These are phyloP conservation scores for Aspergillus latus DNA, from an alignment of 2,329 filamentous ascomycete genomes.

Conservation along the genomic window DNA sequence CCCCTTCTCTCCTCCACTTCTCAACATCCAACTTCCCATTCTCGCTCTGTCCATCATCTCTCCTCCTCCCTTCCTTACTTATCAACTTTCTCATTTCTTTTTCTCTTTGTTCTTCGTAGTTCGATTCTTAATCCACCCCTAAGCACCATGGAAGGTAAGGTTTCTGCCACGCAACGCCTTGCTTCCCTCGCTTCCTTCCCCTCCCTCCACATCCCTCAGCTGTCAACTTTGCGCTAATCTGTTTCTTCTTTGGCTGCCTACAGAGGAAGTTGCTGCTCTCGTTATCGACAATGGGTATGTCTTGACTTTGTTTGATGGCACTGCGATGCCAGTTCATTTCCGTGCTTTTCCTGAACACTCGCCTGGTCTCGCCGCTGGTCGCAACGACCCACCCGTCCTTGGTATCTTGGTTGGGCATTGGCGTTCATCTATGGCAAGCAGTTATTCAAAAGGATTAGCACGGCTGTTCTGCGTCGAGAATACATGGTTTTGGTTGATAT, in stretches of 20 bases:
- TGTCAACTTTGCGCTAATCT: slow-evolving; percentile 36
- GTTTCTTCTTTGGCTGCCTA: slow-evolving; percentile 40
- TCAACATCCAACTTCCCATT: slow-evolving; percentile 13
- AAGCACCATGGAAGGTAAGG: slow-evolving; percentile 66
- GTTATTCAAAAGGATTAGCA: neutral
- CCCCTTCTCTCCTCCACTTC: slow-evolving; percentile 22
- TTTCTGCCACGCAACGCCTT: slow-evolving; percentile 36
- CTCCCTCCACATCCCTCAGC: slow-evolving; percentile 15
- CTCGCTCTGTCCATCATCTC: slow-evolving; percentile 23
- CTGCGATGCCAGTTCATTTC: slow-evolving; percentile 12
- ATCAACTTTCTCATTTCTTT: slow-evolving; percentile 26
- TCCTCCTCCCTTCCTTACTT: slow-evolving; percentile 18
- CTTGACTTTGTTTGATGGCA: slow-evolving; percentile 26
- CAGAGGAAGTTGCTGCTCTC: slow-evolving; percentile 99
- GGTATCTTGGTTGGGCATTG: neutral
- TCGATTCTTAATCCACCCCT: slow-evolving; percentile 32
- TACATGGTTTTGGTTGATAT: slow-evolving; percentile 5
- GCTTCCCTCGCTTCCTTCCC: slow-evolving; percentile 22
- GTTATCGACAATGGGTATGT: slow-evolving; percentile 99
- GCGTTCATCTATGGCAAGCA: neutral
- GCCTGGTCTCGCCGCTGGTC: slow-evolving; percentile 12
- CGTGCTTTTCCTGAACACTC: slow-evolving; percentile 14
- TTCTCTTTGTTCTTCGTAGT: slow-evolving; percentile 34
- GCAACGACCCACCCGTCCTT: slow-evolving; percentile 5
- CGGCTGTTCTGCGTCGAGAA: neutral